Percentiles rank a stretch among this genome's conserved stretches.
Conservation (phyloP, 371 early-diverging fungal species). For the Apophysomyces ossiformis region DNA sequence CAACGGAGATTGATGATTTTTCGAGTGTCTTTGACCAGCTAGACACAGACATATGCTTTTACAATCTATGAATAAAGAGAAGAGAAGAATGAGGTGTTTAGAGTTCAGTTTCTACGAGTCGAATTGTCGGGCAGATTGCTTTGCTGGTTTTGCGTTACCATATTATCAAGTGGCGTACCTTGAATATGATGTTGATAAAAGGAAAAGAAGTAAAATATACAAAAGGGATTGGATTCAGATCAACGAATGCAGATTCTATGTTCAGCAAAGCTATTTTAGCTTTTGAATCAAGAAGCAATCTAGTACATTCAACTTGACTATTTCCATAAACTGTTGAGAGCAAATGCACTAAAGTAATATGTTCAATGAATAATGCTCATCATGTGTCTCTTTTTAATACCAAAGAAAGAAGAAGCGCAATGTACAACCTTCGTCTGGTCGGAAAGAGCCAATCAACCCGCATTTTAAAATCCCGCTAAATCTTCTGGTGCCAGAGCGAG, state of each 20-base stretch:
- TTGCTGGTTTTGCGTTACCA: conserved; percentile 1
- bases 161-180: conserved; percentile 5
- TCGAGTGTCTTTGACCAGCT: background rate
- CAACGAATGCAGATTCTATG: conserved; percentile 3
- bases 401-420: conserved; percentile 32
- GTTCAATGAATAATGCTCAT: too few relatives aligned
- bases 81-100: background rate
- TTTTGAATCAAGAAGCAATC: conserved; percentile 1
- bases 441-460: background rate
- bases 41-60: conserved; percentile 9
- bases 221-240: background rate
- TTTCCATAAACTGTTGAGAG: background rate
- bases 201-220: background rate
- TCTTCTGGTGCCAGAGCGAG: too few relatives aligned
- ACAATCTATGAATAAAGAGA: background rate
- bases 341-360: too few relatives aligned
- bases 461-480: too few relatives aligned
- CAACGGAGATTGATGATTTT: background rate
- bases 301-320: background rate
- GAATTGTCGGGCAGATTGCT: background rate
- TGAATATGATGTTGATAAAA: background rate
- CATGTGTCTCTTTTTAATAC: conserved; percentile 2
- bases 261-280: background rate
- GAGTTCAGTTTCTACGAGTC: background rate
- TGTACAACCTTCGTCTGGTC: background rate